A percentile compares a stretch with the other conserved stretches of the same genome.
These are phyloP conservation scores for Microbotryum intermedium DNA, from an alignment of 1,284 basidiomycete genomes.

Conservation along the genomic window DNA sequence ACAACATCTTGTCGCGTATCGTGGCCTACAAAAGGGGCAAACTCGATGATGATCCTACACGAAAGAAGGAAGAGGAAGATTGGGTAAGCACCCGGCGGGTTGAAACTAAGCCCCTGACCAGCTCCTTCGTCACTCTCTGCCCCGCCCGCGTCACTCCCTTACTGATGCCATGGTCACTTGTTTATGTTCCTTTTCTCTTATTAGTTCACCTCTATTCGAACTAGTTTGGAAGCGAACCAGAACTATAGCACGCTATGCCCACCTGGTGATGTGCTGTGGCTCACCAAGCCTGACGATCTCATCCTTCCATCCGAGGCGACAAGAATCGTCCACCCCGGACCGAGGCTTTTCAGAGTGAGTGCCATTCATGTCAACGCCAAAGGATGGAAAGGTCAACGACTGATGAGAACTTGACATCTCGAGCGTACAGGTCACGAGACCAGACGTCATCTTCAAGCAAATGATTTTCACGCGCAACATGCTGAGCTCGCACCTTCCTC, in stretches of 20 bases:
- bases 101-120: slow-evolving; percentile 38
- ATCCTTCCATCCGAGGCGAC: slow-evolving; percentile 60
- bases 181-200: neutral
- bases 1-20: slow-evolving; percentile 12
- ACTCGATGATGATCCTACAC: neutral
- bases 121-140: too few species aligned
- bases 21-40: slow-evolving; percentile 4
- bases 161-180: neutral
- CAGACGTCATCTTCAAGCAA: slow-evolving; percentile 61
- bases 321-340: slow-evolving; percentile 47
- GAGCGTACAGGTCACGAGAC: slow-evolving; percentile 34
- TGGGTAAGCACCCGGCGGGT: slow-evolving; percentile 12
- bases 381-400: too few species aligned
- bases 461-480: slow-evolving; percentile 71
- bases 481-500: slow-evolving; percentile 61
- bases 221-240: slow-evolving; percentile 79
- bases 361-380: slow-evolving; percentile 6
- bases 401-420: too few species aligned
- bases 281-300: slow-evolving; percentile 30
- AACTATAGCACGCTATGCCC: slow-evolving; percentile 63
- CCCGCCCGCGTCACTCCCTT: slow-evolving; percentile 36
- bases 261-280: slow-evolving; percentile 63
- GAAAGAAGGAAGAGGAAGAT: slow-evolving; percentile 15
- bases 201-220: slow-evolving; percentile 65
- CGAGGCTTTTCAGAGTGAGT: neutral